A percentile compares a stretch with the other conserved stretches of the same genome.
Conservation (phyloP, 192 early-diverging fungal species). For the Mortierella antarctica region DNA sequence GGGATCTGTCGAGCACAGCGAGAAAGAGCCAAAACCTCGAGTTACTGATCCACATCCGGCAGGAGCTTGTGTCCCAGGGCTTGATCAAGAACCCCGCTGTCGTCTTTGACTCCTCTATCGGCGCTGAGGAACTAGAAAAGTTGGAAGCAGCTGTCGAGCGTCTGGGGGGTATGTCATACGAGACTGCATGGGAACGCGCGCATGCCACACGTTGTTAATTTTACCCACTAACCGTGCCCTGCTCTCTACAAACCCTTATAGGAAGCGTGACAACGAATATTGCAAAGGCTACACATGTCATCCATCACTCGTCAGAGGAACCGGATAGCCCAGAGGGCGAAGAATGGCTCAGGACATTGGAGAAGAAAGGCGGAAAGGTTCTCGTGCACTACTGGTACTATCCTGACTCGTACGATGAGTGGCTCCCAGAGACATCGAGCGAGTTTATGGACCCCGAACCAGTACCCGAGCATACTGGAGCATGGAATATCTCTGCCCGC, state of each 20-base stretch:
- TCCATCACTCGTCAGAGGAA: slow-evolving; percentile 58
- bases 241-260: slow-evolving; percentile 11
- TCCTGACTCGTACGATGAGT: slow-evolving; percentile 84
- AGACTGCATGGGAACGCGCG: too few species aligned
- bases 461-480: slow-evolving; percentile 70
- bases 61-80: slow-evolving; percentile 26
- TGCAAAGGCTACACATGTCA: slow-evolving; percentile 57
- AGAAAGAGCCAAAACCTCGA: slow-evolving; percentile 51
- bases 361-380: slow-evolving; percentile 67
- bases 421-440: slow-evolving; percentile 70
- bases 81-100: slow-evolving; percentile 51
- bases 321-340: slow-evolving; percentile 59
- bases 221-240: not conserved
- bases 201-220: not conserved
- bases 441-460: slow-evolving; percentile 71
- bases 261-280: slow-evolving; percentile 34
- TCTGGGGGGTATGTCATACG: slow-evolving; percentile 55
- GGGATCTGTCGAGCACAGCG: slow-evolving; percentile 46
- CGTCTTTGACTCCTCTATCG: slow-evolving; percentile 38
- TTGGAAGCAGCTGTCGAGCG: slow-evolving; percentile 40
- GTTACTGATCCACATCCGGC: slow-evolving; percentile 48
- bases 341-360: slow-evolving; percentile 71
- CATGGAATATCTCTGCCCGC: slow-evolving; percentile 75
- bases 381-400: slow-evolving; percentile 86
- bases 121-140: slow-evolving; percentile 29